Conservation (phyloP, 2,329 filamentous ascomycete species). For the Coniella vitis region DNA sequence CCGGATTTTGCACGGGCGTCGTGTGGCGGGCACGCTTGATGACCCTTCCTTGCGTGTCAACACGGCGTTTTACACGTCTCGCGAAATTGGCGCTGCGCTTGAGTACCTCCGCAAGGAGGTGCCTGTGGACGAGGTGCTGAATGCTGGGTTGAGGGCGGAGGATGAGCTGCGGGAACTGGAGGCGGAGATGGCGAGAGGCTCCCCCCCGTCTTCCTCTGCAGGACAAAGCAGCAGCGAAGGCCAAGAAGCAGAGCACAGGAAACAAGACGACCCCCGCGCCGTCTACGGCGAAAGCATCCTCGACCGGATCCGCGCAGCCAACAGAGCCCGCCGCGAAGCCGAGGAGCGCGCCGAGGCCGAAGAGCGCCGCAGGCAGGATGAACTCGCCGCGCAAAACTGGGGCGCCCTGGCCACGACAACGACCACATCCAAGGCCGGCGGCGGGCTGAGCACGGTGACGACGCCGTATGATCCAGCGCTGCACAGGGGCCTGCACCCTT, state of each 20-base stretch:
- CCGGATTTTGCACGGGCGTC: conserved; percentile 53
- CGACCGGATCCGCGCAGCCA: conserved; percentile 49
- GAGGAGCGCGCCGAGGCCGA: conserved; percentile 37
- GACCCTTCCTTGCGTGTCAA: conserved; percentile 47
- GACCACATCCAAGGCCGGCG: too few relatives aligned
- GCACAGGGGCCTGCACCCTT: conserved; percentile 20
- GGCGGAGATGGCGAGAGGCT: conserved; percentile 16
- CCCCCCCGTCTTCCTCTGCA: not conserved
- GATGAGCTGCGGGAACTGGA: conserved; percentile 53
- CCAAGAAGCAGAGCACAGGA: conserved; percentile 27
- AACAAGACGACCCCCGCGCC: conserved; percentile 18
- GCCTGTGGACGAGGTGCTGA: conserved; percentile 53
- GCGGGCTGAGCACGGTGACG: too few relatives aligned
- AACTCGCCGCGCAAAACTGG: conserved; percentile 28
- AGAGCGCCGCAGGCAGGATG: conserved; percentile 34
- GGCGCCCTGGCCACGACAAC: conserved; percentile 33
- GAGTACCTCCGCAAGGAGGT: conserved; percentile 48
- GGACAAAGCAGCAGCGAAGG: conserved; percentile 10
- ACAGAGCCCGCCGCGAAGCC: conserved; percentile 42
- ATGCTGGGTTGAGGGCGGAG: conserved; percentile 55
- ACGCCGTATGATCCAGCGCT: conserved; percentile 14
- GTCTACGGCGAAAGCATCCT: conserved; percentile 52
- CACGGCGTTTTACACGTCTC: conserved; percentile 36
- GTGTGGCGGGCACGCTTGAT: conserved; percentile 57
- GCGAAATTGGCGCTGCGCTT: conserved; percentile 41